phyloP scores from a whole-genome alignment of 495 filamentous ascomycete genomes.

The Aspergillus homomorphus region DNA sequence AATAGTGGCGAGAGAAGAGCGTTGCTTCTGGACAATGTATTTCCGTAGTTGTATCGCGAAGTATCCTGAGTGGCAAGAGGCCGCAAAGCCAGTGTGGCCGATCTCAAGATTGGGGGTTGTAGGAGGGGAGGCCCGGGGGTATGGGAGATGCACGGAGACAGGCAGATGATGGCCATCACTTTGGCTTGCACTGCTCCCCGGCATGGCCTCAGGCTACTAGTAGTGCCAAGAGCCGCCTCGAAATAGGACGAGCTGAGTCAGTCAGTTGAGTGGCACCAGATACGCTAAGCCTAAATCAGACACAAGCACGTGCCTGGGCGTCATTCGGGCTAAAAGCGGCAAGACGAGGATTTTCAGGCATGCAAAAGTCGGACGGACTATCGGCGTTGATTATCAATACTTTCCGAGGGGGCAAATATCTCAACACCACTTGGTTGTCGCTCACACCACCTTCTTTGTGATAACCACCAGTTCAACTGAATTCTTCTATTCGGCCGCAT shows the following conservation, averaged over 20 bases:
- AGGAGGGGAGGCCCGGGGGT: no score
- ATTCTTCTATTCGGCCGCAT: neutral
- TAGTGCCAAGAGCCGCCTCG: no score
- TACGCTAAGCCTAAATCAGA: neutral
- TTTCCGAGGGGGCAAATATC: slow-evolving; percentile 6
- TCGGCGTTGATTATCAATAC: slow-evolving; percentile 22
- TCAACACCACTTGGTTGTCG: neutral
- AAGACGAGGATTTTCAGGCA: slow-evolving; percentile 10
- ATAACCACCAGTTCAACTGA: neutral
- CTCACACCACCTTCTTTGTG: neutral
- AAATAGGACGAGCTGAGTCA: no score
- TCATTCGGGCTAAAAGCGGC: slow-evolving; percentile 22
- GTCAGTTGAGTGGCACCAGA: no score
- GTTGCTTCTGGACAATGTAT: neutral
- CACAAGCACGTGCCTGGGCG: slow-evolving; percentile 12
- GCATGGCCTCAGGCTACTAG: no score
- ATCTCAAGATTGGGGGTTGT: no score
- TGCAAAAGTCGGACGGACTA: slow-evolving; percentile 12
- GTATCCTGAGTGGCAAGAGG: no score
- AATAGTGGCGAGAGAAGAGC: neutral
- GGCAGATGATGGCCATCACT: no score
- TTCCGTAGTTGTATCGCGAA: neutral
- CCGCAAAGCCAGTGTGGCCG: no score
- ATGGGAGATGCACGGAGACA: no score
- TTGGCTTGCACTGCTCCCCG: no score